These are phyloP conservation scores for Saturnispora quitensis DNA, from an alignment of 805 yeast genomes.

Conservation along the genomic window DNA sequence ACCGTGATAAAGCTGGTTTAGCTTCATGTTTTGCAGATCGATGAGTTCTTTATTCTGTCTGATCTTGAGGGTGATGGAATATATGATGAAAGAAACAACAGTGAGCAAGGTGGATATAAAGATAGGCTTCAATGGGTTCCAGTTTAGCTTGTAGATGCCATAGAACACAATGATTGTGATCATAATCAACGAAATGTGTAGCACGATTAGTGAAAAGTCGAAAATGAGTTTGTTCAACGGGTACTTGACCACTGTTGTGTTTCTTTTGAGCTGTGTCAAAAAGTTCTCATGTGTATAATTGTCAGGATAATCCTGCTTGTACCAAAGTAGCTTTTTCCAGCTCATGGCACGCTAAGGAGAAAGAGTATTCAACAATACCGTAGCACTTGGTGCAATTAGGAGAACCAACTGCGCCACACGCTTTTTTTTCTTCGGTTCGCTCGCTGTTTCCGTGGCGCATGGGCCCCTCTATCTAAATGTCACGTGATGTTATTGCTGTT, in stretches of 20 bases:
- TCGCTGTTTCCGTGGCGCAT: too few relatives aligned
- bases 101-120: conserved; percentile 27
- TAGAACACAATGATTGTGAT: conserved; percentile 61
- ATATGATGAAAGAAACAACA: conserved; percentile 29
- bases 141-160: conserved; percentile 41
- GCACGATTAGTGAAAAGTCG: conserved; percentile 61
- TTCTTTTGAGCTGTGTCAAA: conserved; percentile 68
- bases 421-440: too few relatives aligned
- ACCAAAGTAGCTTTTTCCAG: conserved; percentile 84
- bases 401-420: not conserved
- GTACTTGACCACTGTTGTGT: conserved; percentile 63
- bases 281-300: conserved; percentile 81
- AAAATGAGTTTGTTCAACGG: conserved; percentile 52
- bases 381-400: too few relatives aligned
- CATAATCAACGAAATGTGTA: conserved; percentile 56
- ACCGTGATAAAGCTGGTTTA: conserved; percentile 17
- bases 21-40: conserved; percentile 21
- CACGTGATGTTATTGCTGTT: not conserved
- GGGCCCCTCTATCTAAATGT: too few relatives aligned
- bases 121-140: conserved; percentile 43
- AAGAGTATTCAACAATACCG: not conserved
- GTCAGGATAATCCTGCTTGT: conserved; percentile 80
- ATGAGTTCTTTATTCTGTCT: conserved; percentile 24
- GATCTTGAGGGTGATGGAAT: conserved; percentile 22
- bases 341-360: not conserved